Evolutionary conservation across 805 yeast species (phyloP).

Genomic region (Zygotorulaspora florentina): DNA sequence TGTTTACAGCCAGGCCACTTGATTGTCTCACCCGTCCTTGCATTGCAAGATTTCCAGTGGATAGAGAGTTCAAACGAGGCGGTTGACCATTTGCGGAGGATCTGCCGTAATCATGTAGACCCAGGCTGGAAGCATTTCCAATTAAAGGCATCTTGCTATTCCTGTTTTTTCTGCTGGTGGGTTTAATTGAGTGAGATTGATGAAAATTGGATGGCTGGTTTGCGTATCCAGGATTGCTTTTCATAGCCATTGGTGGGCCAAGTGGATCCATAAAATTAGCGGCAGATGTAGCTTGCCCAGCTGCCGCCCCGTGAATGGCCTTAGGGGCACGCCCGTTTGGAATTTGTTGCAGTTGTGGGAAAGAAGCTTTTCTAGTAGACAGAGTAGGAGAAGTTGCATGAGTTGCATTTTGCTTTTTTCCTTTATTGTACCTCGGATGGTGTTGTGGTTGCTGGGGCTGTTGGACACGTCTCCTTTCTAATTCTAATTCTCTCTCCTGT

Average conservation of each 20-base stretch:
- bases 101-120: constrained; percentile 16
- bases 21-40: constrained; percentile 19
- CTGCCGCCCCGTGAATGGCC: constrained; percentile 29
- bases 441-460: constrained; percentile 20
- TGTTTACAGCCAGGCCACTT: constrained; percentile 7
- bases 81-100: constrained; percentile 20
- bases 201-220: constrained; percentile 7
- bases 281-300: constrained; percentile 15
- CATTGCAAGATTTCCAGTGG: constrained; percentile 20
- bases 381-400: constrained; percentile 11
- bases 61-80: constrained; percentile 26
- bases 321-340: constrained; percentile 23
- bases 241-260: constrained; percentile 13
- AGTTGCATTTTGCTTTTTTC: constrained; percentile 3
- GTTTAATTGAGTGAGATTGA: constrained; percentile 26
- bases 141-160: constrained; percentile 32
- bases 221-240: neutral
- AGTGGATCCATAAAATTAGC: constrained; percentile 24
- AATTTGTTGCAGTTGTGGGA: constrained; percentile 20
- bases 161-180: constrained; percentile 38
- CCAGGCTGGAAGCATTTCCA: constrained; percentile 31
- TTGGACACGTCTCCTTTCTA: constrained; percentile 30
- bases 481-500: constrained; percentile 34
- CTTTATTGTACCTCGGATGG: constrained; percentile 9
- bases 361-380: constrained; percentile 19